Evolutionary conservation across 768 basidiomycete species (phyloP).

Genomic region (Leccinum uliginosum): DNA sequence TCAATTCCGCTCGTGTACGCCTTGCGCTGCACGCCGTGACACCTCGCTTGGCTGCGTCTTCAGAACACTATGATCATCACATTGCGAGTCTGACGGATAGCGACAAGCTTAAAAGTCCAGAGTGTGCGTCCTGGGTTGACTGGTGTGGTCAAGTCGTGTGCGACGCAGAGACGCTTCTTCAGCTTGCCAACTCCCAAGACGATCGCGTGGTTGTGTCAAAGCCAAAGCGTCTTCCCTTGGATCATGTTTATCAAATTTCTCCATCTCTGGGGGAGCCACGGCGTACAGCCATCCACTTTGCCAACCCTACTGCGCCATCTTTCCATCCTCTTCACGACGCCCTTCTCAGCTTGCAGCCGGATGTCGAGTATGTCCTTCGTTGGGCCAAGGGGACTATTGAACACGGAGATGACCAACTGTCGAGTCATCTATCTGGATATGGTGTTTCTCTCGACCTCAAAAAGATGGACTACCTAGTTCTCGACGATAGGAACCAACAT

Average conservation of each 20-base stretch:
- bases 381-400: slow-evolving; percentile 21
- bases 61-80: slow-evolving; percentile 57
- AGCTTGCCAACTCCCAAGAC: slow-evolving; percentile 48
- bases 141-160: slow-evolving; percentile 79
- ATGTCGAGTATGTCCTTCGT: slow-evolving; percentile 72
- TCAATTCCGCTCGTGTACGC: slow-evolving; percentile 62
- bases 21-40: slow-evolving; percentile 74
- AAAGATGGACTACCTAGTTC: slow-evolving; percentile 93
- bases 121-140: slow-evolving; percentile 75
- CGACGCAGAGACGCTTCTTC: slow-evolving; percentile 54
- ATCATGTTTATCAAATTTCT: slow-evolving; percentile 64
- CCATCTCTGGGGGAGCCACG: slow-evolving; percentile 43
- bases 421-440: slow-evolving; percentile 72
- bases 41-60: slow-evolving; percentile 82
- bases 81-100: slow-evolving; percentile 22
- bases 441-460: slow-evolving; percentile 92
- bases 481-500: slow-evolving; percentile 70
- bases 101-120: slow-evolving; percentile 23
- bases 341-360: slow-evolving; percentile 47
- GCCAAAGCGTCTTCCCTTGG: slow-evolving; percentile 60
- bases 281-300: slow-evolving; percentile 77
- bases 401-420: slow-evolving; percentile 35
- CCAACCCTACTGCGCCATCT: slow-evolving; percentile 55
- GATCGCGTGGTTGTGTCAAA: slow-evolving; percentile 25
- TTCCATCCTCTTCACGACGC: slow-evolving; percentile 70